These are phyloP conservation scores for Pseudogymnoascus sp. DNA, from an alignment of 2,329 filamentous ascomycete species.

Conservation along the genomic window DNA sequence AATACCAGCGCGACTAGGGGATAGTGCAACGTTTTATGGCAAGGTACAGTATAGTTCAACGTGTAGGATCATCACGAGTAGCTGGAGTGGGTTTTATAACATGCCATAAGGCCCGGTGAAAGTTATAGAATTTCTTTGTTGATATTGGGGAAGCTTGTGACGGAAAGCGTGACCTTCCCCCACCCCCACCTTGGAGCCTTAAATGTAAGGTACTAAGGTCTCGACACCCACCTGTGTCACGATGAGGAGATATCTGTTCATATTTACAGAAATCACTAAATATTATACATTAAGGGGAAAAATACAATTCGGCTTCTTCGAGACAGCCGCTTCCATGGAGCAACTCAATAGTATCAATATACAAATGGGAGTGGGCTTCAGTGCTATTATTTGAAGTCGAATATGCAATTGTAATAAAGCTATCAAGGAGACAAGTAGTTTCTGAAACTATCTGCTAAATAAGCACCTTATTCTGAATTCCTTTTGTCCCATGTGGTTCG, in stretches of 20 bases:
- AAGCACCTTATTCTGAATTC: slow-evolving; percentile 6
- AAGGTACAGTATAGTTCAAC: not conserved
- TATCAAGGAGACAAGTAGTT: not conserved
- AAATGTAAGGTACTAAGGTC: not conserved
- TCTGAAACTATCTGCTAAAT: not conserved
- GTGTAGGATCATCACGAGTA: slow-evolving; percentile 1
- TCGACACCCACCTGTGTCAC: not conserved
- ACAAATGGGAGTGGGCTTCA: not conserved
- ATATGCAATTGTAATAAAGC: not conserved
- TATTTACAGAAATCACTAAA: not conserved
- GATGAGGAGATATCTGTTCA: not conserved
- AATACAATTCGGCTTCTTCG: not conserved
- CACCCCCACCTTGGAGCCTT: slow-evolving; percentile 2
- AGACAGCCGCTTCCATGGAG: not conserved
- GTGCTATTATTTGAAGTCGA: not conserved
- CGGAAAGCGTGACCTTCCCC: not conserved
- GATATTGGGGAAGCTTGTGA: slow-evolving; percentile 1
- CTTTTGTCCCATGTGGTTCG: not conserved
- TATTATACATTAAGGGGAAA: not conserved
- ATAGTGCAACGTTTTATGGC: not conserved
- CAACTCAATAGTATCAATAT: not conserved
- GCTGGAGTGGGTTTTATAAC: not conserved
- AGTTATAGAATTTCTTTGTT: slow-evolving; percentile 7
- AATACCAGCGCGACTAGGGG: not conserved
- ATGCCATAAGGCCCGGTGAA: not conserved